Base-by-base conservation (phyloP, 306 rosid species). In the Dalbergia oliveri region DNA sequence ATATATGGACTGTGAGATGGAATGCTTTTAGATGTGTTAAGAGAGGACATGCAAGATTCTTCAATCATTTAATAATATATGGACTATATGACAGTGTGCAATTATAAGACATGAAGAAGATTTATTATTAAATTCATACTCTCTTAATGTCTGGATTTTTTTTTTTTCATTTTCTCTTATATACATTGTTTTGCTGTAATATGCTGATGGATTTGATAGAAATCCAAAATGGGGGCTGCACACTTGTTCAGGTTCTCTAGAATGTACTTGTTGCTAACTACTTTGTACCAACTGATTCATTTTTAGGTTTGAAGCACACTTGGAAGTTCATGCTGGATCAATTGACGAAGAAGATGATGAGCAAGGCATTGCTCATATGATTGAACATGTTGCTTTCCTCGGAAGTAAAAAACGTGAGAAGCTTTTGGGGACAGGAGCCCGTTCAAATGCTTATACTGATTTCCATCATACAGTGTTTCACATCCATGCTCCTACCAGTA, bases 391-490 rank as follows among this genome's bases (percentile, higher is more conserved):
- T 81, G 98, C 99, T 78, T 95, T 95, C 88, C 92, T 95, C 51
- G 99, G 99, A 87, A 95, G 99, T 87, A 95, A 95, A 92, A 95
- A 95, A 82, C 98, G 99, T 19, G 99, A 95, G 91, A 95, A 91
- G 82, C 98, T 95, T 89, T 85, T 95, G 18, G 98, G 98, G 75
- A 95, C 99, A 49, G 99, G 99, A 78, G 98, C 99, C 23, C 96
- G 99, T 74, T 95, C 99, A 31, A 95, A 95, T 80, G 99, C 99
- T 78, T 95, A 95, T 82, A 95, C 99, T 33, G 99, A 95, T 87
- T 95, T 95, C 86, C 99, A 95, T 78, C 99, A 95, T 82, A 95
- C 99, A 11, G 99, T 95, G 84, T 95, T 95, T 87, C 99, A 95
- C 88, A 91, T 95, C 79, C 99, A 95, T 88, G 84, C 99, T 70